Evolutionary conservation across 257 asterid genomes (phyloP), one percentile per base, ranked within the genome.

Genomic region (Nicotiana obtusifolia): DNA sequence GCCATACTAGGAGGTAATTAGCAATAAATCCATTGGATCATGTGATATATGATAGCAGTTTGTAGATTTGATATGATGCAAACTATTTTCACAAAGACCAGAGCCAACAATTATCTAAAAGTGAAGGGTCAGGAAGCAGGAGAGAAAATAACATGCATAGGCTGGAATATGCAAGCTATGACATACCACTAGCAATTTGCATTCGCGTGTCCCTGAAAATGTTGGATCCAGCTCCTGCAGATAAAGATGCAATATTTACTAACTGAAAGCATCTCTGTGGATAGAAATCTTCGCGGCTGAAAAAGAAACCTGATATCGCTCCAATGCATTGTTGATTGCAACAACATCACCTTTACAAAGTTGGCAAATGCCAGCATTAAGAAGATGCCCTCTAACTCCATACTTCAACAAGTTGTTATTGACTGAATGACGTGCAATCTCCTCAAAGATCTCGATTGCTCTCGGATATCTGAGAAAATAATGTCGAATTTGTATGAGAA

Each of bases 351-450:
- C 95, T 85, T 88, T 94, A 88, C 99, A 95, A 56, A 95, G 97
- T 87, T 95, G 97, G 88, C 99, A 95, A 83, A 95, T 91, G 56
- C 99, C 99, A 88, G 99, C 98, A 88, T 95, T 95, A 61, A 95
- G 99, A 85, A 95, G 98, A 88, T 94, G 97, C 77, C 98, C 98
- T 89, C 90, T 95, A 81, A 92, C 99, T 84, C 98, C 99, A 88
- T 95, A 95, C 85, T 94, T 95, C 89, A 95, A 86, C 90, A 95
- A 89, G 90, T 92, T 94, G 88, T 91, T 95, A 81, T 47, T 91
- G 84, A 95, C 94, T 31, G 97, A 94, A 28, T 93, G 97, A 0
- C 94, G 93, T 61, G 97, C 98, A 82, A 95, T 90, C 81, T 94
- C 99, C 86, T 94, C 99, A 86, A 88, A 94, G 81, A 94, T 94